Evolutionary conservation across 495 filamentous ascomycete genomes (phyloP).

Genomic region (Copromyces sp.): DNA sequence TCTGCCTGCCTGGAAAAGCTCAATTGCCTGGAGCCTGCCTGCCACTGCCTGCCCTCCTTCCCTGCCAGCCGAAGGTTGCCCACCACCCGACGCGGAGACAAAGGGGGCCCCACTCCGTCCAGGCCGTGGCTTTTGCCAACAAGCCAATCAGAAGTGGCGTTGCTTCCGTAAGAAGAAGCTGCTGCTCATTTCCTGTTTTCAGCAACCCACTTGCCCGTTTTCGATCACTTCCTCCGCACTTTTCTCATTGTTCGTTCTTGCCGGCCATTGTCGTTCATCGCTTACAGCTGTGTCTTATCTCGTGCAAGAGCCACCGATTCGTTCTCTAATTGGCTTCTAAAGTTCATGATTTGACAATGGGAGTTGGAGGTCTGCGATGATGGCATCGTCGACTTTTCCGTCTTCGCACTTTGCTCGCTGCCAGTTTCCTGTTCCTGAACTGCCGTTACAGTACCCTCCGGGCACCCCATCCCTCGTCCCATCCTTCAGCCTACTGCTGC

Average conservation of each 20-base stretch:
- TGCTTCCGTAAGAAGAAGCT: constrained; percentile 29
- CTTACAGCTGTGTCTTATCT: background rate
- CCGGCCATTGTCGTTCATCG: background rate
- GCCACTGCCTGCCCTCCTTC: background rate
- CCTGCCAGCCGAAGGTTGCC: background rate
- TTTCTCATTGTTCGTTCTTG: background rate
- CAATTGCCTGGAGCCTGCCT: background rate
- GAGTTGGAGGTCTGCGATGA: background rate
- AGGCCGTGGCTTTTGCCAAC: background rate
- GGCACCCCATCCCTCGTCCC: background rate
- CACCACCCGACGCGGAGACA: background rate
- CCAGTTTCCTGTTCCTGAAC: background rate
- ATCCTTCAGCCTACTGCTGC: background rate
- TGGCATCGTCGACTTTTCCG: background rate
- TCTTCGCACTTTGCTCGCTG: background rate
- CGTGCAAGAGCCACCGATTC: background rate
- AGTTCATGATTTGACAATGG: background rate
- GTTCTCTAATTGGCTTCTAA: background rate
- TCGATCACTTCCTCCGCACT: constrained; percentile 3
- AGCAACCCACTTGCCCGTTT: constrained; percentile 15
- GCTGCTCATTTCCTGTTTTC: constrained; percentile 10
- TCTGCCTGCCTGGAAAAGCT: background rate
- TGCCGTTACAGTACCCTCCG: background rate
- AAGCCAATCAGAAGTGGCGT: constrained; percentile 19
- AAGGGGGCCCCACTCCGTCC: background rate